phyloP scores from a whole-genome alignment of 2,329 filamentous ascomycete genomes.

The Clarireedia hainanense region DNA sequence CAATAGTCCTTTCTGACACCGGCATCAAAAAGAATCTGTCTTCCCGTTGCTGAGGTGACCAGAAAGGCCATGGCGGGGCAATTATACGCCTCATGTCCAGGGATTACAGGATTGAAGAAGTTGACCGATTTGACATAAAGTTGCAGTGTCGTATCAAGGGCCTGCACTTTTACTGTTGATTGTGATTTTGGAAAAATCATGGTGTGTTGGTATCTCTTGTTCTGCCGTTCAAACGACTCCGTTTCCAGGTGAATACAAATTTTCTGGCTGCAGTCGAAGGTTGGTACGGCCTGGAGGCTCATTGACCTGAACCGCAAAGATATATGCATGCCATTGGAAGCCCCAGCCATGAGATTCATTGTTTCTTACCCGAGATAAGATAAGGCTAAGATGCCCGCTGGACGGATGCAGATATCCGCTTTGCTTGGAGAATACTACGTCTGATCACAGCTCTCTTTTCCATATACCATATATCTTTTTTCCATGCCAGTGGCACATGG shows the following conservation, averaged over 20 bases:
- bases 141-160: neutral
- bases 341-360: no score
- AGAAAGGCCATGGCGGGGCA: slow-evolving; percentile 16
- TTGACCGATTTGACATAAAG: neutral
- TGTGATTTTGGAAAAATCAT: neutral
- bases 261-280: no score
- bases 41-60: slow-evolving; percentile 1
- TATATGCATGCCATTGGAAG: no score
- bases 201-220: neutral
- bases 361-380: no score
- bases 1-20: slow-evolving; percentile 28
- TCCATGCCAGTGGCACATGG: neutral
- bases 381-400: neutral
- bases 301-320: no score
- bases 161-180: neutral
- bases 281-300: no score
- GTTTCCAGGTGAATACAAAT: no score
- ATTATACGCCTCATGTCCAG: neutral
- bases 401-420: neutral
- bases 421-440: no score
- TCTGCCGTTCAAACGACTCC: no score
- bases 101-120: neutral
- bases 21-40: slow-evolving; percentile 24
- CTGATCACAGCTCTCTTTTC: no score
- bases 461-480: neutral